A percentile compares a stretch with the other conserved stretches of the same genome.
Evolutionary conservation across 1,284 basidiomycete genomes (phyloP).

Genomic region (Puccinia polysora): DNA sequence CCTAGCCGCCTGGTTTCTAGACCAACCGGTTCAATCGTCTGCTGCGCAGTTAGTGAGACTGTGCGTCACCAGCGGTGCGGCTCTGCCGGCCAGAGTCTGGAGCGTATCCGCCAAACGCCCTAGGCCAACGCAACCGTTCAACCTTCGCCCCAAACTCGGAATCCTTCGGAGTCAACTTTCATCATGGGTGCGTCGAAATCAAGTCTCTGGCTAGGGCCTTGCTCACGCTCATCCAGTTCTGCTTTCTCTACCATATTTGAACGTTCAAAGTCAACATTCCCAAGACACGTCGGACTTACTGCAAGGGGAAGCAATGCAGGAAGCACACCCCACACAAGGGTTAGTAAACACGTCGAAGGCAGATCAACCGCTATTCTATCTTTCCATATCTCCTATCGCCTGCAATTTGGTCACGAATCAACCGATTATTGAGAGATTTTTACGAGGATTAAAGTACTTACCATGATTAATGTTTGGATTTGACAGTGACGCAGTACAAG

Average conservation of each 20-base stretch:
- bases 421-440: neutral
- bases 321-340: slow-evolving; percentile 69
- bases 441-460: neutral
- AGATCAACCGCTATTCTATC: neutral
- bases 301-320: slow-evolving; percentile 97
- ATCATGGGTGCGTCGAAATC: neutral
- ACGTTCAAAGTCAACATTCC: slow-evolving; percentile 61
- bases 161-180: neutral
- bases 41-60: slow-evolving; percentile 24
- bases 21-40: too few species aligned
- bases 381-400: neutral
- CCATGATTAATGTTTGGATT: neutral
- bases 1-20: too few species aligned
- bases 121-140: neutral
- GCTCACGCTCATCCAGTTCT: neutral
- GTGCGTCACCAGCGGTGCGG: neutral
- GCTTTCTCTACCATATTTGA: neutral
- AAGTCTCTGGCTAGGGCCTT: neutral
- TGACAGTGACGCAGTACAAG: slow-evolving; percentile 54
- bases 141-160: neutral
- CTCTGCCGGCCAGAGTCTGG: neutral
- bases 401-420: neutral
- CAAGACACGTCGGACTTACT: slow-evolving; percentile 64
- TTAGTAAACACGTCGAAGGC: slow-evolving; percentile 8
- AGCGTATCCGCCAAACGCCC: neutral